A percentile compares a stretch with the other conserved stretches of the same genome.
These are phyloP conservation scores for Lentinula boryana DNA, from an alignment of 768 basidiomycete genomes.

Conservation along the genomic window DNA sequence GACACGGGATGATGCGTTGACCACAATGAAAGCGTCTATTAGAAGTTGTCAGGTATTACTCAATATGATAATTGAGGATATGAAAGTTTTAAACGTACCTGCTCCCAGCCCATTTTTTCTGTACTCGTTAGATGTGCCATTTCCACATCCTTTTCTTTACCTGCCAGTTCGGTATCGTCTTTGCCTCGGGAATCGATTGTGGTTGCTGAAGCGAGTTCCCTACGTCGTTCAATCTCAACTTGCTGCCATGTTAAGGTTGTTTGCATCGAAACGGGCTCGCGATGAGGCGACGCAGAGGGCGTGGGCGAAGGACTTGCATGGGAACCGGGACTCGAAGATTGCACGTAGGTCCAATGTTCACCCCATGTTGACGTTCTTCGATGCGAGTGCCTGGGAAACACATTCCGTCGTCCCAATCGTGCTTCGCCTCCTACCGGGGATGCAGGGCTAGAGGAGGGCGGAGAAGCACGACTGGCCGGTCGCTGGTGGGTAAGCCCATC, in stretches of 20 bases:
- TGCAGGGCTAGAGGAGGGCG: not conserved
- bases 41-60: not conserved
- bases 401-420: not conserved
- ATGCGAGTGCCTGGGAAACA: not conserved
- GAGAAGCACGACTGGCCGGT: not conserved
- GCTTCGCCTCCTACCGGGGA: not conserved
- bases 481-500: not conserved
- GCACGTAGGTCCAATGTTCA: not conserved
- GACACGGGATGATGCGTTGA: not conserved
- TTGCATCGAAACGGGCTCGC: not conserved
- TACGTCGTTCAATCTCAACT: not conserved
- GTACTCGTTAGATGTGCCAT: not conserved
- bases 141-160: not conserved
- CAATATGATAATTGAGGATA: not conserved
- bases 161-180: not conserved
- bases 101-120: not conserved
- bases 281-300: not conserved
- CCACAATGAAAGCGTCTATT: not conserved
- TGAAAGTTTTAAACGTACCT: not conserved
- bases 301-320: not conserved
- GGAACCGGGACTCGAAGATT: not conserved
- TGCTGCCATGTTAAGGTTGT: not conserved
- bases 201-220: not conserved
- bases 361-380: conserved; percentile 1
- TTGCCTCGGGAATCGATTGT: not conserved